Percentiles rank a stretch among this genome's conserved stretches.
Conservation (phyloP, 208 protist genomes). For the Acanthamoeba healyi region DNA sequence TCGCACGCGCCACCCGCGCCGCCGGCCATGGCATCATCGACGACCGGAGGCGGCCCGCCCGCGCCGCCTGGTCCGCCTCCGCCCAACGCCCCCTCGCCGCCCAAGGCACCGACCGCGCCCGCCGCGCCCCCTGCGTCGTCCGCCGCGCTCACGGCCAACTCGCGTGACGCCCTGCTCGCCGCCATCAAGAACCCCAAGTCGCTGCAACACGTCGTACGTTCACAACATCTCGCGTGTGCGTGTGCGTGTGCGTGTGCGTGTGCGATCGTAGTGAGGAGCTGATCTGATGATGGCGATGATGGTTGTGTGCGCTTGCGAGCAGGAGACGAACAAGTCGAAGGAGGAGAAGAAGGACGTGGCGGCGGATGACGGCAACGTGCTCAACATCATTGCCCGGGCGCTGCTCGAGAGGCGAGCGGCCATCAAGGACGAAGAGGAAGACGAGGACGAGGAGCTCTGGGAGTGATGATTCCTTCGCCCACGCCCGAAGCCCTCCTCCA, state of each 20-base stretch:
- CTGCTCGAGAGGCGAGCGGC: background rate
- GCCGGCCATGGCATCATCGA: too few species aligned
- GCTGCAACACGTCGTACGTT: background rate
- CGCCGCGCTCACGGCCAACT: background rate
- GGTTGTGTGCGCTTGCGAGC: background rate
- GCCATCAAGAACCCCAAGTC: background rate
- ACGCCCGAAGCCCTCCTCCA: too few species aligned
- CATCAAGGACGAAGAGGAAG: slow-evolving; percentile 56
- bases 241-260: background rate
- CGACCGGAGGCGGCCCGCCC: too few species aligned
- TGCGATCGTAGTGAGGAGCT: background rate
- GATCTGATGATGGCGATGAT: too few species aligned
- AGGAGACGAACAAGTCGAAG: background rate
- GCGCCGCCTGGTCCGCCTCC: background rate
- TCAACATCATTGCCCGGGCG: slow-evolving; percentile 22
- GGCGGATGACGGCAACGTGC: slow-evolving; percentile 13
- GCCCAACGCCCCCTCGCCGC: background rate
- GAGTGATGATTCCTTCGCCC: too few species aligned
- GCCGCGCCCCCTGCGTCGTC: background rate
- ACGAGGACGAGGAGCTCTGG: background rate
- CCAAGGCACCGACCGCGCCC: background rate
- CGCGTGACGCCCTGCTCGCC: background rate
- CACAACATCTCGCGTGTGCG: too few species aligned
- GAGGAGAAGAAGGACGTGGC: background rate
- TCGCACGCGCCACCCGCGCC: background rate